Evolutionary conservation across 2,329 filamentous ascomycete species (phyloP).

Genomic region (Acrocalymma vagum): DNA sequence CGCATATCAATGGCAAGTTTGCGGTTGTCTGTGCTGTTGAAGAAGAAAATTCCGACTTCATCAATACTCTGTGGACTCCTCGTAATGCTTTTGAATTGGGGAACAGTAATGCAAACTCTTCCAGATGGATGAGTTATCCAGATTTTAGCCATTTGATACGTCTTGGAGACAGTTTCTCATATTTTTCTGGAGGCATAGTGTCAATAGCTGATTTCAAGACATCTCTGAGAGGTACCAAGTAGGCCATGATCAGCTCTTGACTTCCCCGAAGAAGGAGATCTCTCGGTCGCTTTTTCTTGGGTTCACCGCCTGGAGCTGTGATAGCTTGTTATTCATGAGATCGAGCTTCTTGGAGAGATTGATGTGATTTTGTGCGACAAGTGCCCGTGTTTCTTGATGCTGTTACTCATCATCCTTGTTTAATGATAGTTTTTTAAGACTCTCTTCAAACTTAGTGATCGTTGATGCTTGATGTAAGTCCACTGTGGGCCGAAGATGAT

Average conservation of each 20-base stretch:
- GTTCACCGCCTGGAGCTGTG: too few species aligned
- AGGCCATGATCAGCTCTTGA: conserved; percentile 15
- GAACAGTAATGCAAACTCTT: too few species aligned
- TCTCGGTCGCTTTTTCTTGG: conserved; percentile 3
- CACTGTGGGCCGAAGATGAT: too few species aligned
- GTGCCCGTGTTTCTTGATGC: conserved; percentile 9
- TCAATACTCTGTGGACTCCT: too few species aligned
- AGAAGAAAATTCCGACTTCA: too few species aligned
- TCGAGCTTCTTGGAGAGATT: conserved; percentile 3
- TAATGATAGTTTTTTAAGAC: too few species aligned
- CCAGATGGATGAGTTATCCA: conserved; percentile 12
- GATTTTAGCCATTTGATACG: conserved; percentile 6
- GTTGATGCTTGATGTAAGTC: conserved; percentile 5
- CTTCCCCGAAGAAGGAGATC: conserved; percentile 11
- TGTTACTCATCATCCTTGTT: background rate
- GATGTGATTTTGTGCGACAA: too few species aligned
- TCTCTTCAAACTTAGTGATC: conserved; percentile 1
- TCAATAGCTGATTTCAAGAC: too few species aligned
- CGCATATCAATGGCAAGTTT: too few species aligned
- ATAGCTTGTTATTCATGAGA: background rate
- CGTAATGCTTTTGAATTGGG: too few species aligned
- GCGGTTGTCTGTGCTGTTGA: too few species aligned
- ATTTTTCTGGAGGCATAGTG: background rate
- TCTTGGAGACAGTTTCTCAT: background rate
- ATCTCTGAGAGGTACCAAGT: too few species aligned